Base-by-base conservation (phyloP, 2,329 filamentous ascomycete genomes). In the Trichoderma sp. region DNA sequence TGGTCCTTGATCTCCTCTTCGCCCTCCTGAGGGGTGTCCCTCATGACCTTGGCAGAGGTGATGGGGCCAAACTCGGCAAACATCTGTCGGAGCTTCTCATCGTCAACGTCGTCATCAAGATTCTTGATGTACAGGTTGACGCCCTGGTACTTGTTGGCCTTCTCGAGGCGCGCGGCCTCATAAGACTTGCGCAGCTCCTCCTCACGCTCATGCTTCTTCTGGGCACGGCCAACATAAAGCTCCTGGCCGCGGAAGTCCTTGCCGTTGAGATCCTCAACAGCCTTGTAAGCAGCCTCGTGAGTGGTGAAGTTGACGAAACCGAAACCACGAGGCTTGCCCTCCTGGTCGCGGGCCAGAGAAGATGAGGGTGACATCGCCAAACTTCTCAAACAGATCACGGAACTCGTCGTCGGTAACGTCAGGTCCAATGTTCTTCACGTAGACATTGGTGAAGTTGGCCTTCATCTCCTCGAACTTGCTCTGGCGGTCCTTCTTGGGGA, bases 401-500 rank as follows among this genome's bases (percentile, higher is more conserved):
- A 99, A 98, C 79, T 98, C 91, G 9, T 98, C 94, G 70, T 99
- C 95, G 69, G 89, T 91, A 71, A 90, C 92, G 58, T 97, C 94
- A 39, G 84, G 77, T 76, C 90, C 88, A 75, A 99, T 91, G 85
- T 99, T 99, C 90, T 99, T 99, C 85, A 99, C 92, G 84, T 99
- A 99, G 82, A 99, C 90, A 82, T 99, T 99, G 86, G 95, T 99
- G 88, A 96, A 99, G 87, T 99, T 99, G 82, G 95, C 95, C 90
- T 99, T 99, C 94, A 99, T 99, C 87, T 99, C 95, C 86, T 99
- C 95, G 76, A 98, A 98, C 86, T 99, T 99, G 92, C 93, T 97
- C 88, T 98, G 95, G 76, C 95, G 94, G 79, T 99, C 95, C 88
- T 98, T 98, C 91, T 98, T 98, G 80, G 95, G 94, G 77, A 99